phyloP scores from a whole-genome alignment of 495 filamentous ascomycete species.

The Beverwykella pulmonaria region DNA sequence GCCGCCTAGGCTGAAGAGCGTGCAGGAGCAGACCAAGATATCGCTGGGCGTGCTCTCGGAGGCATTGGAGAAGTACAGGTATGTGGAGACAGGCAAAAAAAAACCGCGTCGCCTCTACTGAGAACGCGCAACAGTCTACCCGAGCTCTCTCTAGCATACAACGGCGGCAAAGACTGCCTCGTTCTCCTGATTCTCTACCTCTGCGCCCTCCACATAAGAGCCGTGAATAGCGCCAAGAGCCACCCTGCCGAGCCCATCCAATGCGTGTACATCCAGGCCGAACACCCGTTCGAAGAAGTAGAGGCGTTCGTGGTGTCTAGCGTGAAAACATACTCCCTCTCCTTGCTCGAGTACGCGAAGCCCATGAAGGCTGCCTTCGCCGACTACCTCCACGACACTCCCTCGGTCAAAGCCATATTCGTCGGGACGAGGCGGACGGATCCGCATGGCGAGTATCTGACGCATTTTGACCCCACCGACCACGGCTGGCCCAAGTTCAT shows the following conservation, averaged over 20 bases:
- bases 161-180: conserved; percentile 97
- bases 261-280: conserved; percentile 83
- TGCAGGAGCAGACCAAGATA: conserved; percentile 71
- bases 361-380: conserved; percentile 80
- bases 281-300: conserved; percentile 79
- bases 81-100: no score
- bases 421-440: conserved; percentile 92
- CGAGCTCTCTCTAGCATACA: conserved; percentile 89
- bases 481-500: conserved; percentile 90
- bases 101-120: neutral
- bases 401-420: conserved; percentile 76
- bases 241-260: conserved; percentile 57
- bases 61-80: conserved; percentile 73
- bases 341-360: conserved; percentile 73
- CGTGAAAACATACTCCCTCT: conserved; percentile 68
- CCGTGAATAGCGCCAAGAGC: conserved; percentile 24
- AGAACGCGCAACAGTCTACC: conserved; percentile 56
- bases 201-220: conserved; percentile 58
- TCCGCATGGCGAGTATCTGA: conserved; percentile 78
- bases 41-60: conserved; percentile 72
- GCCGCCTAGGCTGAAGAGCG: conserved; percentile 59
- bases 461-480: conserved; percentile 84
- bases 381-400: conserved; percentile 67
- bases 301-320: conserved; percentile 77
- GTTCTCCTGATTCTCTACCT: conserved; percentile 90